A percentile compares a stretch with the other conserved stretches of the same genome.
These are phyloP conservation scores for Boletus rubescentipes DNA, from an alignment of 768 basidiomycete genomes.

Conservation along the genomic window DNA sequence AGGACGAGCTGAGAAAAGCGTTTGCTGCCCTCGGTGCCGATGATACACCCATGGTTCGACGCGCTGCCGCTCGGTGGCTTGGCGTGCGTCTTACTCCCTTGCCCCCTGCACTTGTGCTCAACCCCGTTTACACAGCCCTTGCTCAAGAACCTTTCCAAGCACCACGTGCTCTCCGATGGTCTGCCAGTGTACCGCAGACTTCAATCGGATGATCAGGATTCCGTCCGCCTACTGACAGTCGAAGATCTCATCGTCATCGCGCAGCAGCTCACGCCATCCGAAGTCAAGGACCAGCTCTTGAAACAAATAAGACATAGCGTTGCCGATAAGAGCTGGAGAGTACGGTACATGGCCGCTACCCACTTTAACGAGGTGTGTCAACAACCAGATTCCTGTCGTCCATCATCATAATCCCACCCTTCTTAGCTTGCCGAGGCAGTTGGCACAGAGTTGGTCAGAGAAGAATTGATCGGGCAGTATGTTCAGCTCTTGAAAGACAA, in stretches of 20 bases:
- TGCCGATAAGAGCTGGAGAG: slow-evolving; percentile 96
- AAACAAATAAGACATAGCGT: slow-evolving; percentile 87
- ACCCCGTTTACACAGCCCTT: slow-evolving; percentile 54
- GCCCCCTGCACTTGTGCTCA: slow-evolving; percentile 2
- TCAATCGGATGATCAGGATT: slow-evolving; percentile 96
- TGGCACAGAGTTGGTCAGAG: slow-evolving; percentile 85
- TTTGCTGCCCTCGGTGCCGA: slow-evolving; percentile 83
- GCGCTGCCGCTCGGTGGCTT: slow-evolving; percentile 95
- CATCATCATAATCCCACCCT: background rate
- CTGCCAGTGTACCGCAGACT: slow-evolving; percentile 92
- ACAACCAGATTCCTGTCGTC: background rate
- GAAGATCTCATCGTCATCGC: slow-evolving; percentile 95
- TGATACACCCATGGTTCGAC: slow-evolving; percentile 98
- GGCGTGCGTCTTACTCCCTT: slow-evolving; percentile 61
- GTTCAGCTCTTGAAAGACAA: slow-evolving; percentile 95
- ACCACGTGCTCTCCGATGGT: slow-evolving; percentile 81
- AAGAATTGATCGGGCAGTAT: slow-evolving; percentile 91
- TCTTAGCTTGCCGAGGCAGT: slow-evolving; percentile 85
- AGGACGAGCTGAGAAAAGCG: slow-evolving; percentile 86
- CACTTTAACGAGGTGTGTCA: slow-evolving; percentile 87
- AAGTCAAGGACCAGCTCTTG: slow-evolving; percentile 87
- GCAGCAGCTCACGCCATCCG: slow-evolving; percentile 76
- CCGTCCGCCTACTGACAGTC: slow-evolving; percentile 91
- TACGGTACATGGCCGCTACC: slow-evolving; percentile 96
- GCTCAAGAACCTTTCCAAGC: slow-evolving; percentile 74